Evolutionary conservation across 805 yeast genomes (phyloP).

Genomic region (Suhomyces sp.): DNA sequence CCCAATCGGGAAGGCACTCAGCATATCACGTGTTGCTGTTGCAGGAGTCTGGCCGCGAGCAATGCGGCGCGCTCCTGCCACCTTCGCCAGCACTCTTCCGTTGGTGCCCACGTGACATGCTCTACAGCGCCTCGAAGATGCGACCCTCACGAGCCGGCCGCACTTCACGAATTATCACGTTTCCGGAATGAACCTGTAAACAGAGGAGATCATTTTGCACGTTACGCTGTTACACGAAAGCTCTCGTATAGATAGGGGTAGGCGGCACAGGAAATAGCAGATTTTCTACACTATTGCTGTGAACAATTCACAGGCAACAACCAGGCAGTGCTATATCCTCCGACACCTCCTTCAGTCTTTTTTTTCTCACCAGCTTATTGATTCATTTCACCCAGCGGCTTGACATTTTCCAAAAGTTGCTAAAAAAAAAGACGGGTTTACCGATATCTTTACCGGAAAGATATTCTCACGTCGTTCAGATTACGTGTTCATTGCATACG

Average conservation of each 20-base stretch:
- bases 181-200: not conserved
- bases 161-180: not conserved
- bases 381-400: not conserved
- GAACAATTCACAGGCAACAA: not conserved
- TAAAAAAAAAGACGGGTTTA: not conserved
- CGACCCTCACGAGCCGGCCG: not conserved
- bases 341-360: not conserved
- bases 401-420: not conserved
- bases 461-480: not conserved
- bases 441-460: not conserved
- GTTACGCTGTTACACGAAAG: constrained; percentile 2
- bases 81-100: not conserved
- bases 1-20: not conserved
- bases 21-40: not conserved
- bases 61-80: not conserved
- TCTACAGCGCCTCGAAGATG: not conserved
- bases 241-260: not conserved
- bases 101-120: not conserved
- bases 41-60: not conserved
- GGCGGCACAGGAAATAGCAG: not conserved
- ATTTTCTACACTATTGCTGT: not conserved
- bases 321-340: not conserved
- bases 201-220: constrained; percentile 3
- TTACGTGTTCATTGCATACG: not conserved
- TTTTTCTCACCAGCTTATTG: not conserved